phyloP scores from a whole-genome alignment of 2,329 filamentous ascomycete genomes.

The Chaetomium strumarium region DNA sequence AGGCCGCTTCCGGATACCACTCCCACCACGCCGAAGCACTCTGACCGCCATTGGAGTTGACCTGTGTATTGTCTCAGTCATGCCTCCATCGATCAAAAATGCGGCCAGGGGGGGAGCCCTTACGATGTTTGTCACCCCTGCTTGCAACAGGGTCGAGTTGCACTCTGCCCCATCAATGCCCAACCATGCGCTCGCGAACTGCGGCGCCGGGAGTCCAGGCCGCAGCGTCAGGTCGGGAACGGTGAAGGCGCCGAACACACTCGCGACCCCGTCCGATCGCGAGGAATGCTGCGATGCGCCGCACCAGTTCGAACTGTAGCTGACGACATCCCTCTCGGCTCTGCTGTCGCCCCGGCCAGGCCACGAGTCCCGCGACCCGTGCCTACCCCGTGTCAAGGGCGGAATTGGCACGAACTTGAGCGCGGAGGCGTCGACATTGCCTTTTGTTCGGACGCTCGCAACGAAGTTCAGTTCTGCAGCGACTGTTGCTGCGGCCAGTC shows the following conservation, averaged over 20 bases:
- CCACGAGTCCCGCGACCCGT: slow-evolving; percentile 6
- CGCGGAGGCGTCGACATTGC: slow-evolving; percentile 14
- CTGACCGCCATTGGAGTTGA: slow-evolving; percentile 25
- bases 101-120: not conserved
- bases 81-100: not conserved
- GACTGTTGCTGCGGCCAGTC: slow-evolving; percentile 12
- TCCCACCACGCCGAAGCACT: slow-evolving; percentile 29
- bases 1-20: slow-evolving; percentile 30
- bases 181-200: slow-evolving; percentile 29
- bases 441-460: slow-evolving; percentile 16
- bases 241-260: slow-evolving; percentile 25
- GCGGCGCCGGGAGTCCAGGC: slow-evolving; percentile 15
- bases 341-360: not conserved
- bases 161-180: slow-evolving; percentile 30
- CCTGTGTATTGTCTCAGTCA: slow-evolving; percentile 8
- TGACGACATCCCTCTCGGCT: slow-evolving; percentile 16
- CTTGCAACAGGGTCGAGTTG: slow-evolving; percentile 26
- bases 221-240: slow-evolving; percentile 25
- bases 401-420: slow-evolving; percentile 19
- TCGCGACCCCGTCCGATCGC: slow-evolving; percentile 18
- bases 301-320: slow-evolving; percentile 27
- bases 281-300: slow-evolving; percentile 24
- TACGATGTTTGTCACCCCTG: slow-evolving; percentile 28
- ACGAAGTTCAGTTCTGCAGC: slow-evolving; percentile 20
- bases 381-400: slow-evolving; percentile 14